These are phyloP conservation scores for Pyronema domesticum DNA, from an alignment of 495 filamentous ascomycete genomes.

Conservation along the genomic window DNA sequence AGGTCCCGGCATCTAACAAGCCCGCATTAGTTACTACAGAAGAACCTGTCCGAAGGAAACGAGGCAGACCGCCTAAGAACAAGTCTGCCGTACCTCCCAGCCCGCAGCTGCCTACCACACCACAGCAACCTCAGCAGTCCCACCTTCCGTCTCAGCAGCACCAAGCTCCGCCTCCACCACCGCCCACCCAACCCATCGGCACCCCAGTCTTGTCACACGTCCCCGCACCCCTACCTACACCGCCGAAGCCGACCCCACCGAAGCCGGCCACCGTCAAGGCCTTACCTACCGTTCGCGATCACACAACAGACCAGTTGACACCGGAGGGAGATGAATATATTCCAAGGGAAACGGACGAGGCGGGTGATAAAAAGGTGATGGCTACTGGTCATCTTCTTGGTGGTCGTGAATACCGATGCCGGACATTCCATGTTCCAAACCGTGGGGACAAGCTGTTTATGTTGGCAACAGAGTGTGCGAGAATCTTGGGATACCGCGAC, in stretches of 20 bases:
- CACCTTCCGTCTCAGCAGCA: background rate
- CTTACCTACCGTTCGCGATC: slow-evolving; percentile 84
- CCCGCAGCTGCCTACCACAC: slow-evolving; percentile 16
- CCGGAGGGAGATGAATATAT: slow-evolving; percentile 91
- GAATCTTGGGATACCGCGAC: slow-evolving; percentile 86
- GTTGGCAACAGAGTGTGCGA: slow-evolving; percentile 93
- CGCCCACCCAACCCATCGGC: slow-evolving; percentile 38
- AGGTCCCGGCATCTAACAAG: slow-evolving; percentile 13
- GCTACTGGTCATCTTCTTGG: slow-evolving; percentile 63
- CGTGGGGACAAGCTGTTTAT: slow-evolving; percentile 91
- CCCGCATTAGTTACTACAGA: slow-evolving; percentile 29
- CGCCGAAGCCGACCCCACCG: slow-evolving; percentile 69
- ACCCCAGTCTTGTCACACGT: slow-evolving; percentile 63
- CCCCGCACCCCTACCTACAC: slow-evolving; percentile 54
- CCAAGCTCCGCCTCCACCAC: background rate
- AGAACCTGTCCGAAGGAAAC: slow-evolving; percentile 65
- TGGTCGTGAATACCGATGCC: slow-evolving; percentile 73
- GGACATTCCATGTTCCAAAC: slow-evolving; percentile 82
- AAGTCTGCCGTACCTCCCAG: slow-evolving; percentile 21
- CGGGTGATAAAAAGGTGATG: slow-evolving; percentile 85
- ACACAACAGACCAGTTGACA: slow-evolving; percentile 91
- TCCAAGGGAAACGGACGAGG: slow-evolving; percentile 79
- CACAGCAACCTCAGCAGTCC: slow-evolving; percentile 8
- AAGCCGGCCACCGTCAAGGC: slow-evolving; percentile 86
- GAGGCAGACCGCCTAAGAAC: slow-evolving; percentile 72